phyloP scores from a whole-genome alignment of 2,329 filamentous ascomycete species.

The Penicillium sp. region DNA sequence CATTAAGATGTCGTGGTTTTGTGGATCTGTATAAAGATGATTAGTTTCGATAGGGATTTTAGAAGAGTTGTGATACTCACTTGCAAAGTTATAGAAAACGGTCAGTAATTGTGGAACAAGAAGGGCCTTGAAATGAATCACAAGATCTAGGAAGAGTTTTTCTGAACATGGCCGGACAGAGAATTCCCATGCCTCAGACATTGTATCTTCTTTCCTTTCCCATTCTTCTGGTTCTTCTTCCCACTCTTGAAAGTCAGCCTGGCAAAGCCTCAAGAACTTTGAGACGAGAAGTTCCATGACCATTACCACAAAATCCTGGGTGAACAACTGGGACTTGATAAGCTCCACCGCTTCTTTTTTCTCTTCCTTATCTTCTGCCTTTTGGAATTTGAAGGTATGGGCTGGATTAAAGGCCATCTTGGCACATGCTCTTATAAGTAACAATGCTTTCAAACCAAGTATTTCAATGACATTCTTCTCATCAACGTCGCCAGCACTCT shows the following conservation, averaged over 20 bases:
- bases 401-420: slow-evolving; percentile 78
- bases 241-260: slow-evolving; percentile 84
- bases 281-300: slow-evolving; percentile 83
- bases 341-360: slow-evolving; percentile 64
- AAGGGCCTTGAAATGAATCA: slow-evolving; percentile 81
- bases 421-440: slow-evolving; percentile 76
- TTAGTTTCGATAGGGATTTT: slow-evolving; percentile 15
- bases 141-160: slow-evolving; percentile 85
- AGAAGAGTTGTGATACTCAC: slow-evolving; percentile 41
- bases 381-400: slow-evolving; percentile 79
- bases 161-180: slow-evolving; percentile 89
- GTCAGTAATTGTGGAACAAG: slow-evolving; percentile 73
- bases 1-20: slow-evolving; percentile 67
- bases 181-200: slow-evolving; percentile 84
- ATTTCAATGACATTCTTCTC: slow-evolving; percentile 65
- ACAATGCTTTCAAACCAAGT: slow-evolving; percentile 75
- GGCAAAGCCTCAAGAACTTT: slow-evolving; percentile 81
- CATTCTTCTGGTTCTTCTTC: slow-evolving; percentile 92
- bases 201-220: slow-evolving; percentile 84
- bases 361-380: slow-evolving; percentile 70
- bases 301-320: slow-evolving; percentile 69
- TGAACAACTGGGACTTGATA: slow-evolving; percentile 71
- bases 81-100: slow-evolving; percentile 77
- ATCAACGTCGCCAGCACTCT: slow-evolving; percentile 45
- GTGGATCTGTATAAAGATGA: slow-evolving; percentile 36